These are phyloP conservation scores for Mrakia frigida DNA, from an alignment of 768 basidiomycete species.

Conservation along the genomic window DNA sequence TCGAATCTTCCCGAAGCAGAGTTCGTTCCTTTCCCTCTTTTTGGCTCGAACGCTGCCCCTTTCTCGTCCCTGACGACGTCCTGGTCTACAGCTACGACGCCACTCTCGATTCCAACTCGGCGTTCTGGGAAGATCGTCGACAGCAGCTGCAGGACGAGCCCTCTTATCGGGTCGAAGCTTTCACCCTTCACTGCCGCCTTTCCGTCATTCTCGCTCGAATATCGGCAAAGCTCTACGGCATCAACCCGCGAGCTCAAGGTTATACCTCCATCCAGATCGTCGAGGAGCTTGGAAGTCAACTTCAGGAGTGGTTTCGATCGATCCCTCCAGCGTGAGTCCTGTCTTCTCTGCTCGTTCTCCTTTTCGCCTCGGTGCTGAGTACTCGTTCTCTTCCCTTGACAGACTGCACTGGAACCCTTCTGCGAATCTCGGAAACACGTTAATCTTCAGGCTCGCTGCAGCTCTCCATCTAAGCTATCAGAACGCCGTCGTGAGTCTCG, in stretches of 20 bases:
- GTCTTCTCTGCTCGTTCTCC: neutral
- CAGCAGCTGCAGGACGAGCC: neutral
- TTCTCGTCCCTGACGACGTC: too few relatives aligned
- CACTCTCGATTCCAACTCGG: slow-evolving; percentile 14
- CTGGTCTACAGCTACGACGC: slow-evolving; percentile 21
- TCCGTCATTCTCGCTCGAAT: slow-evolving; percentile 7
- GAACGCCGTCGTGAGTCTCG: neutral
- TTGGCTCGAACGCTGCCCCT: neutral
- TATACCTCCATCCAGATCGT: too few relatives aligned
- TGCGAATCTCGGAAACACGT: too few relatives aligned
- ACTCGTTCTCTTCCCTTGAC: neutral
- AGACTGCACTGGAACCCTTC: too few relatives aligned
- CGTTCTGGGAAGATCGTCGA: slow-evolving; percentile 13
- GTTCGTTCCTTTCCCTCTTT: too few relatives aligned
- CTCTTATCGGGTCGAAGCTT: neutral
- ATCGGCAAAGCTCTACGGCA: neutral
- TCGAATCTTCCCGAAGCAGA: slow-evolving; percentile 12
- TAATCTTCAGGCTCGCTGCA: too few relatives aligned
- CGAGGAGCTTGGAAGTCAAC: too few relatives aligned
- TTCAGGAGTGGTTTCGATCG: too few relatives aligned
- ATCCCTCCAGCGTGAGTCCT: too few relatives aligned
- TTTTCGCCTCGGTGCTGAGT: too few relatives aligned
- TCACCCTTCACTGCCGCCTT: neutral
- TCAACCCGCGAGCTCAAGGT: neutral
- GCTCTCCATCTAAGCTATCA: neutral